Evolutionary conservation across 2,329 filamentous ascomycete species (phyloP).

Genomic region (Fusarium sublunatum): DNA sequence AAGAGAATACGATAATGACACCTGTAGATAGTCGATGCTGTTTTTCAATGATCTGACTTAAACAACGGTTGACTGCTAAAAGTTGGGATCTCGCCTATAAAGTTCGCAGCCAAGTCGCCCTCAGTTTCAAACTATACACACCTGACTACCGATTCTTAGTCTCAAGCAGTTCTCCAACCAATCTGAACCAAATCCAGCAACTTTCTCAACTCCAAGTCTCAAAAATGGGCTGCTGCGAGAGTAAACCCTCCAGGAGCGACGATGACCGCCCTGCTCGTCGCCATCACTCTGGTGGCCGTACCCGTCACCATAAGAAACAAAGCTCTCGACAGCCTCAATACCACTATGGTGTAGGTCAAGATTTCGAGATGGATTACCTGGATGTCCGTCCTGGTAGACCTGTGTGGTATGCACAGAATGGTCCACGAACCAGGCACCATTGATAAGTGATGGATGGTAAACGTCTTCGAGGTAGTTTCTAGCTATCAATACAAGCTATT

Average conservation of each 20-base stretch:
- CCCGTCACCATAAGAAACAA: background rate
- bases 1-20: background rate
- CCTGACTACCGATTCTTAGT: background rate
- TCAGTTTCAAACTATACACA: background rate
- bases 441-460: background rate
- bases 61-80: background rate
- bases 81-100: background rate
- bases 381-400: background rate
- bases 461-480: background rate
- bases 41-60: background rate
- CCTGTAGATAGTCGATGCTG: background rate
- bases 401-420: background rate
- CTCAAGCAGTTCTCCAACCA: background rate
- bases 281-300: background rate
- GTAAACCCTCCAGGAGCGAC: slow-evolving; percentile 1
- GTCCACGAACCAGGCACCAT: background rate
- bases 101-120: background rate
- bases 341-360: background rate
- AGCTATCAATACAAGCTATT: background rate
- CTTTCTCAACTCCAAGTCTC: background rate
- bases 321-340: background rate
- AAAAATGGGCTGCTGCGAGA: slow-evolving; percentile 25
- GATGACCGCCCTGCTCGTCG: background rate
- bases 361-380: background rate
- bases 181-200: background rate